Conservation (phyloP, 345 rosid species). For the Psidium friedrichsthalianum region DNA sequence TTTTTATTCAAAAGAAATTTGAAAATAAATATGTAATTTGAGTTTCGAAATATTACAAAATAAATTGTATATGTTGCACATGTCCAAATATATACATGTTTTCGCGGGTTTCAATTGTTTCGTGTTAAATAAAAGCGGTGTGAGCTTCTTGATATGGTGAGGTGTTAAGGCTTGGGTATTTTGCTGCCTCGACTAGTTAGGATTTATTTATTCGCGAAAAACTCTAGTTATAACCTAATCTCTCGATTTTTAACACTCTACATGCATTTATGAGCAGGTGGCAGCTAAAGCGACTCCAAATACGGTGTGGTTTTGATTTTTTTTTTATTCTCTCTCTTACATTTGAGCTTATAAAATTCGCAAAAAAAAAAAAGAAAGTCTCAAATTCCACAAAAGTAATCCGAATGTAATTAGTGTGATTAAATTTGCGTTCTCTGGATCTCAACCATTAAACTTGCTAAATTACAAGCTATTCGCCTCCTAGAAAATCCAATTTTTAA, state of each 20-base stretch:
- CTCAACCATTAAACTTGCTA: fast-evolving
- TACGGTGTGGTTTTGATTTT: neutral
- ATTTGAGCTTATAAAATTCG: neutral
- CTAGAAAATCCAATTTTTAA: neutral
- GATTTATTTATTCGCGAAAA: neutral
- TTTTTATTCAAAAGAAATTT: neutral
- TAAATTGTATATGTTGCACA: neutral
- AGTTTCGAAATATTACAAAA: neutral
- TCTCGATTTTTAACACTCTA: neutral
- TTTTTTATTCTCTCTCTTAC: neutral
- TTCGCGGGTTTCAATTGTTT: neutral
- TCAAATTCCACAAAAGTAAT: neutral
- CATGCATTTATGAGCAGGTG: neutral
- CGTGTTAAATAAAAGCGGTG: neutral
- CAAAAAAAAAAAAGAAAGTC: neutral
- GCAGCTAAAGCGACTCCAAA: fast-evolving
- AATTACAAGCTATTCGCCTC: neutral
- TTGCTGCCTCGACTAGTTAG: neutral
- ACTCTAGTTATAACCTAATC: neutral
- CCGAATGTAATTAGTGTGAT: neutral
- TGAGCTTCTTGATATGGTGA: neutral
- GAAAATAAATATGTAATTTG: neutral
- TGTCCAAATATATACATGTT: neutral
- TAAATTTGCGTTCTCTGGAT: fast-evolving
- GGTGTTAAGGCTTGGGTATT: neutral